These are phyloP conservation scores for Talaromyces atroroseus DNA, from an alignment of 2,329 filamentous ascomycete genomes.

Conservation along the genomic window DNA sequence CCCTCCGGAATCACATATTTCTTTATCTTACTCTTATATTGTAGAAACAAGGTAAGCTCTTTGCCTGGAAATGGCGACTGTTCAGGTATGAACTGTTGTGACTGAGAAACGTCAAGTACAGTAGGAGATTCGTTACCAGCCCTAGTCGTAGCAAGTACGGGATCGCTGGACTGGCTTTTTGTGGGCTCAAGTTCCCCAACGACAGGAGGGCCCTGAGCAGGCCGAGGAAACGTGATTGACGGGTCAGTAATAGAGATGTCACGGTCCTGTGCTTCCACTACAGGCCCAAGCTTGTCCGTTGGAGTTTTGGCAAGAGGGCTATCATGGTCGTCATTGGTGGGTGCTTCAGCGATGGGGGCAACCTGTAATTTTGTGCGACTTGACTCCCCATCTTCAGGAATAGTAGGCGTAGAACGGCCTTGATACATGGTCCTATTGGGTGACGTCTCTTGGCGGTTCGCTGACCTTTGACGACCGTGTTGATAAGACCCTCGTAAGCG, in stretches of 20 bases:
- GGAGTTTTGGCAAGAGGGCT: conserved; percentile 54
- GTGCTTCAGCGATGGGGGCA: conserved; percentile 19
- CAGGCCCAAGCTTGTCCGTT: conserved; percentile 56
- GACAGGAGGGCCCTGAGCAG: conserved; percentile 30
- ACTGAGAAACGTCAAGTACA: conserved; percentile 36
- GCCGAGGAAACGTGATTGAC: conserved; percentile 49
- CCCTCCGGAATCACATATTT: conserved; percentile 88
- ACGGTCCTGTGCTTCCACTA: conserved; percentile 29
- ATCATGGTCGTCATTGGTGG: conserved; percentile 24
- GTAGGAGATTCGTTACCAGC: conserved; percentile 19
- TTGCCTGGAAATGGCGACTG: conserved; percentile 63
- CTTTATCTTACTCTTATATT: conserved; percentile 96
- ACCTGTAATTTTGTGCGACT: conserved; percentile 32
- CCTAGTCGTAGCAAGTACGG: conserved; percentile 13
- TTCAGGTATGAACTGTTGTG: conserved; percentile 54
- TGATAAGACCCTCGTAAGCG: conserved; percentile 53
- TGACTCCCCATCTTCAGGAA: conserved; percentile 58
- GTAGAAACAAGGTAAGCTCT: conserved; percentile 86
- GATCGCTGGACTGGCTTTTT: conserved; percentile 17
- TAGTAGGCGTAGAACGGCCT: conserved; percentile 41
- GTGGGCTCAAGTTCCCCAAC: conserved; percentile 32
- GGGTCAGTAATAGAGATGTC: conserved; percentile 48
- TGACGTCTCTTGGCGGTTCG: conserved; percentile 53
- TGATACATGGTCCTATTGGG: conserved; percentile 49
- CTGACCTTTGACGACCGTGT: conserved; percentile 49